Evolutionary conservation across 225 moss, liverwort and hornwort genomes (phyloP), one percentile per base, ranked within the genome.

Genomic region (Pseudisothecium myosuroides): DNA sequence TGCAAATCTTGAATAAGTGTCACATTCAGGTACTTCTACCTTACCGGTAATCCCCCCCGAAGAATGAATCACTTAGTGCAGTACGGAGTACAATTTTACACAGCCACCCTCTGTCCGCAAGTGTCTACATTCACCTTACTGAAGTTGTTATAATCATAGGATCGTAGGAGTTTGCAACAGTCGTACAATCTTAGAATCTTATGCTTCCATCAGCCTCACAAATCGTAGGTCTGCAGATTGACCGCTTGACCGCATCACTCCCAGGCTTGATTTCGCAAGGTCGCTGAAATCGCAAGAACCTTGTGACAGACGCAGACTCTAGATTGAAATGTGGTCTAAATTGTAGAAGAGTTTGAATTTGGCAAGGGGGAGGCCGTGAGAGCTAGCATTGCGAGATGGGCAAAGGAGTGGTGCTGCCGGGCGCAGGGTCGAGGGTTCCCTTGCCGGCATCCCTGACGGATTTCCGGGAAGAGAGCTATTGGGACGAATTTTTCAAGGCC

Each of bases 401-500:
- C 80, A 93, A 82, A 86, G 79, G 64, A 47, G 88, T 73, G 86
- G 74, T 61, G 54, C 59, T 39, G 39, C 76, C 72, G 76, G 89
- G 60, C 32, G 67, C 45, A 39, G 84, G 89, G 55, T 87, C 94
- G 45, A 89, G 64, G 37, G 90, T 94, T 76, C 94, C 93, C 23
- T 73, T 94, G 83, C 94, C 94, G 36, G 84, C 90, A 22, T 83
- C 83, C 43, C 68, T 94, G 78, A 92, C 91, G 76, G 94, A 94
- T 52, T 94, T 94, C 37, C 83, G 90, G 80, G 86, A 89, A 52
- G 93, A 94, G 88, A 89, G 90, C 61, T 94, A 93, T 88, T 94
- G 94, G 94, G 94, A 94, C 81, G 62, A 91, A 17, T 94, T 94
- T 76, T 94, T 94, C 90, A 93, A 92, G 92, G 94, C 93, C 74